Evolutionary conservation across 2,329 filamentous ascomycete genomes (phyloP), one percentile per base, ranked within the genome.

Genomic region (Pestalotiopsis sp.): DNA sequence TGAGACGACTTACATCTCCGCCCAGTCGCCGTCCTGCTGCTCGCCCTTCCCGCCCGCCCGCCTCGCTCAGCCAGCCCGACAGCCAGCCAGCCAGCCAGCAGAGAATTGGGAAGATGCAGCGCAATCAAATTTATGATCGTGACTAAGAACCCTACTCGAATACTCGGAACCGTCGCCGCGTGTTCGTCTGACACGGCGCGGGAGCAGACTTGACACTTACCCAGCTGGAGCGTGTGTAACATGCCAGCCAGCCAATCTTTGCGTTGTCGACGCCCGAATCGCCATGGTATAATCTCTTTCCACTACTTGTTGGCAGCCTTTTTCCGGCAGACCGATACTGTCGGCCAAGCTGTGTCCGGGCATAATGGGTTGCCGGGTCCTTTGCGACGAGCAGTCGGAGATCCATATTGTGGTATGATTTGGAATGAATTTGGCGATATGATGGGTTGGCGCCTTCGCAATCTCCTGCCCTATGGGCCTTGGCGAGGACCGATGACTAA

Each of bases 121-220:
- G 59, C 27, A 62, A 36, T 62, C 36, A 36, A 20, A 36, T 36
- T 36, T 41, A 39, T 36, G 36, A 17, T 62, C 59, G 59, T 62
- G 59, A 62, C 59, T 39, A 62, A 62, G 59, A 62, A 39, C 59
- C n/a, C 25, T 62, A 36, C 59, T 62, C n/a, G 59, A 17, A 36
- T 17, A 17, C 5, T 39, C 27, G 31, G 25, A n/a, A 31, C 36
- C 20, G 59, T 62, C 23, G 13, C 17, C 45, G 20, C 45, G 45
- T 52, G 45, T 52, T 52, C 45, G 45, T 52, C 45, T 52, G n/a
- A 52, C 45, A 20, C 45, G 45, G 45, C 17, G 45, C 45, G 45
- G 45, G 45, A 52, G 31, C 45, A 20, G 20, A 52, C 45, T 52
- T 17, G 45, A 52, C 31, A 36, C 31, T 36, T 36, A 9, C 17